Conservation (phyloP, 371 early-diverging fungal genomes). For the Umbelopsis sp. region DNA sequence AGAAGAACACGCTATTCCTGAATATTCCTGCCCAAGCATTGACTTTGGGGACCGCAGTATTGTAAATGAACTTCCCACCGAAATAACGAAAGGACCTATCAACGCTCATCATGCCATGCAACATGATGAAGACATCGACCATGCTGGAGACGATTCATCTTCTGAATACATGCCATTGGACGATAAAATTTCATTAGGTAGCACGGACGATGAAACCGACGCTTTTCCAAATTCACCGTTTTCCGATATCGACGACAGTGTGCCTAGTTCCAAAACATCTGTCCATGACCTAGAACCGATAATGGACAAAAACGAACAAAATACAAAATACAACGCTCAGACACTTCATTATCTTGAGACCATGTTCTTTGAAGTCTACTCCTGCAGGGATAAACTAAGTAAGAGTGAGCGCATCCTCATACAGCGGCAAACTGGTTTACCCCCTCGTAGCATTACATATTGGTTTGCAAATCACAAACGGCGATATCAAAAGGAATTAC, state of each 20-base stretch:
- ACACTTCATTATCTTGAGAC: conserved; percentile 47
- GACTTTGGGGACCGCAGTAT: no score
- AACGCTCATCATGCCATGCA: neutral
- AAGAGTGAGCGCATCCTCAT: conserved; percentile 44
- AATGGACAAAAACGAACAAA: neutral
- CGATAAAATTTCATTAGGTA: neutral
- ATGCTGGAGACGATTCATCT: neutral
- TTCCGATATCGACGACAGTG: neutral
- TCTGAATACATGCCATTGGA: neutral
- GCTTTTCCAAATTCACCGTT: neutral
- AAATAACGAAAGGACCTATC: no score
- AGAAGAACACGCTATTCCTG: neutral
- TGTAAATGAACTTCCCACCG: no score
- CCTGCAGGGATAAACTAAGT: conserved; percentile 40
- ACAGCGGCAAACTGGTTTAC: conserved; percentile 39
- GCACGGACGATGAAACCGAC: neutral
- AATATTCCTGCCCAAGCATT: no score
- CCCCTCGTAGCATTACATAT: conserved; percentile 51
- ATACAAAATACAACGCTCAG: neutral
- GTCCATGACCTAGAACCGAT: neutral
- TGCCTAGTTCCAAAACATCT: neutral
- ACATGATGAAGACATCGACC: neutral
- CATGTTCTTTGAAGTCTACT: conserved; percentile 45
- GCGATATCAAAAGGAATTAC: conserved; percentile 36
- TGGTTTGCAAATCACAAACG: conserved; percentile 58